Evolutionary conservation across 495 filamentous ascomycete genomes (phyloP), one percentile per base, ranked within the genome.

Genomic region (Aspergillus saccharolyticus): DNA sequence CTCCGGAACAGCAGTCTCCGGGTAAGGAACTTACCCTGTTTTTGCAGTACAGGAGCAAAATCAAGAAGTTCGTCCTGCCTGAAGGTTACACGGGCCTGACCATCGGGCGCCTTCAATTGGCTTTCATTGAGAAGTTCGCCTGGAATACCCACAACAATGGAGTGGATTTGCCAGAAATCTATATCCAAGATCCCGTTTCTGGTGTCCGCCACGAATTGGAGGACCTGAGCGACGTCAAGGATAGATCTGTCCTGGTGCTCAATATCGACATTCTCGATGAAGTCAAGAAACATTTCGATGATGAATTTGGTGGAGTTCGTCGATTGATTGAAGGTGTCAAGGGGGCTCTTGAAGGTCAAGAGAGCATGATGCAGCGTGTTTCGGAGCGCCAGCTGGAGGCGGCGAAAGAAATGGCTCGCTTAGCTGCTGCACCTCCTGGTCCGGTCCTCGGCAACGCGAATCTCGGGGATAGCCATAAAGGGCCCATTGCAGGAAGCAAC

Each of bases 71-170:
- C 66, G 83, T 96, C 8, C 82, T 98, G 12, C 74, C 89, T 2
- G 92, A 93, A 63, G 92, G 91, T 4, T 86, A 85, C 56, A 82
- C 85, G 10, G 90, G 89, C 45, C 76, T 98, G 16, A 91, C 91
- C 18, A 85, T 96, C 53, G 90, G 89, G 10, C 82, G 91, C 12
- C 73, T 98, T 55, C 94, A 97, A 66, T 80, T 97, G 30, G 92
- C 93, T n/a, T 98, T 98, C 69, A 98, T 98, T 62, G 95, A 97
- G 61, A 97, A 97, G 64, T 98, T 98, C 64, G 91, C 91, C 7
- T 98, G 96, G 91, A 97, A 94, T 62, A 96, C 91, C 1, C 93
- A 96, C 61, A 89, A 86, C 63, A 93, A 97, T 66, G 94, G 95
- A 20, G 85, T 84, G 14, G 94, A 98, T 64, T 77, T 98, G 25